Evolutionary conservation across 352 stramenopile genomes (phyloP).

Genomic region (Phytopythium oedochilum): DNA sequence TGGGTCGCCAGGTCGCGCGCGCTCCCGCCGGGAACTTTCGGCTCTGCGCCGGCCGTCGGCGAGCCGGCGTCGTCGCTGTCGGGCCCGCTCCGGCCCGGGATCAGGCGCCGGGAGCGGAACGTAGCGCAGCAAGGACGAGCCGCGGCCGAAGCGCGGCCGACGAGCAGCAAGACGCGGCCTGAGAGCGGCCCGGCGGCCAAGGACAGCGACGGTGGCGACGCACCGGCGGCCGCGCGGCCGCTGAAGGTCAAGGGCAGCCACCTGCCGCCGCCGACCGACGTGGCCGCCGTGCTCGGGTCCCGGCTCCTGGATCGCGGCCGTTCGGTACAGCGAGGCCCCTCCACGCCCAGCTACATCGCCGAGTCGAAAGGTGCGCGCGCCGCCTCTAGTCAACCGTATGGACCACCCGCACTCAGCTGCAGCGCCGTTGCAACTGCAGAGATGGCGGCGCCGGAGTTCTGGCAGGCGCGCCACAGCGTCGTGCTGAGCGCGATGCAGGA

Average conservation of each 20-base stretch:
- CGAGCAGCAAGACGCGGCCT: not conserved
- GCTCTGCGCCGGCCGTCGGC: not conserved
- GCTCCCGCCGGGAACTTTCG: not conserved
- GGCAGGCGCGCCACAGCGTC: not conserved
- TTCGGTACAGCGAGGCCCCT: not conserved
- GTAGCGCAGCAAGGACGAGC: not conserved
- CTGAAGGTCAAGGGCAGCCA: slow-evolving; percentile 10
- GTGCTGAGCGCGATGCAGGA: not conserved
- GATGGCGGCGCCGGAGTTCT: not conserved
- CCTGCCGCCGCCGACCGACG: slow-evolving; percentile 16
- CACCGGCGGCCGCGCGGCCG: not conserved
- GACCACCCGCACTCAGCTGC: not conserved
- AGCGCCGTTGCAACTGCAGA: not conserved
- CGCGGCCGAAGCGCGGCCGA: not conserved
- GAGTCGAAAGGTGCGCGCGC: not conserved
- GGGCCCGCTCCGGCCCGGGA: not conserved
- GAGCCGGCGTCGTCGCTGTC: not conserved
- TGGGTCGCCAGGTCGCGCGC: not conserved
- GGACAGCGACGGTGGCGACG: not conserved
- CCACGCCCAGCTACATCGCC: not conserved
- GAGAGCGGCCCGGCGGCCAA: not conserved
- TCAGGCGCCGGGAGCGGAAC: not conserved
- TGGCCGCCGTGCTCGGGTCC: slow-evolving; percentile 8
- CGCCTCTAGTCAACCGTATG: no score
- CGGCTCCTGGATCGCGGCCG: slow-evolving; percentile 5